phyloP scores from a whole-genome alignment of 1,284 basidiomycete genomes.

The Grifola frondosa region DNA sequence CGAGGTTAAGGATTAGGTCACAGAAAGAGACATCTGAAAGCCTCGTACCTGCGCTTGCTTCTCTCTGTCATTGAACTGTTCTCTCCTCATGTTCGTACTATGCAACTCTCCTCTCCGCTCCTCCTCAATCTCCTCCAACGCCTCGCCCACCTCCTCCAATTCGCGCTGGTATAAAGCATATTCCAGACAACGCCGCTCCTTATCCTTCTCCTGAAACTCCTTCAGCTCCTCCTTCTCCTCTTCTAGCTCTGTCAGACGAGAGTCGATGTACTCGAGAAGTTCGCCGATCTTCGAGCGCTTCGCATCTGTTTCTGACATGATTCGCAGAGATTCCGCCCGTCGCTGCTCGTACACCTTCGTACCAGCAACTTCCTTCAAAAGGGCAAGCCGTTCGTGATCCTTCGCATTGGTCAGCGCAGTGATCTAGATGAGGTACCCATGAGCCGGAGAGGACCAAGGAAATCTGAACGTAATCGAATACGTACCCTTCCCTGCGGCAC shows the following conservation, averaged over 20 bases:
- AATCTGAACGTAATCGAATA: conserved; percentile 13
- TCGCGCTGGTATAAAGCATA: conserved; percentile 94
- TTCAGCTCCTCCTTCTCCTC: conserved; percentile 98
- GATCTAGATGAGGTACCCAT: conserved; percentile 55
- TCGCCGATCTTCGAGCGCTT: conserved; percentile 93
- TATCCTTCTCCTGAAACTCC: conserved; percentile 95
- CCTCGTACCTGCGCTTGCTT: conserved; percentile 72
- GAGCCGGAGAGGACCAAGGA: neutral
- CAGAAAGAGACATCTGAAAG: neutral
- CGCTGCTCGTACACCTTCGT: conserved; percentile 98
- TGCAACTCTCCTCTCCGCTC: conserved; percentile 84
- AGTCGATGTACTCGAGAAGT: conserved; percentile 88
- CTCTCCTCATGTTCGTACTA: conserved; percentile 75
- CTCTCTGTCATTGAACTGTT: conserved; percentile 83
- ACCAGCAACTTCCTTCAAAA: conserved; percentile 97
- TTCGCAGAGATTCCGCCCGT: conserved; percentile 86
- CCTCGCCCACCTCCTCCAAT: conserved; percentile 82
- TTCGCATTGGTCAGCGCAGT: conserved; percentile 97
- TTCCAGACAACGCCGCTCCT: conserved; percentile 92
- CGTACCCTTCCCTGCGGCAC: conserved; percentile 94
- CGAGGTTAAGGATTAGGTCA: neutral
- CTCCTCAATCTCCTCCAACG: conserved; percentile 81
- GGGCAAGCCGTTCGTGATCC: conserved; percentile 89
- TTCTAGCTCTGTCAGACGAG: conserved; percentile 87
- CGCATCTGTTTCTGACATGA: conserved; percentile 95